Evolutionary conservation across 129 eudicot genomes (phyloP), one percentile per base, ranked within the genome.

Genomic region (sunflower (Helianthus annuus)): DNA sequence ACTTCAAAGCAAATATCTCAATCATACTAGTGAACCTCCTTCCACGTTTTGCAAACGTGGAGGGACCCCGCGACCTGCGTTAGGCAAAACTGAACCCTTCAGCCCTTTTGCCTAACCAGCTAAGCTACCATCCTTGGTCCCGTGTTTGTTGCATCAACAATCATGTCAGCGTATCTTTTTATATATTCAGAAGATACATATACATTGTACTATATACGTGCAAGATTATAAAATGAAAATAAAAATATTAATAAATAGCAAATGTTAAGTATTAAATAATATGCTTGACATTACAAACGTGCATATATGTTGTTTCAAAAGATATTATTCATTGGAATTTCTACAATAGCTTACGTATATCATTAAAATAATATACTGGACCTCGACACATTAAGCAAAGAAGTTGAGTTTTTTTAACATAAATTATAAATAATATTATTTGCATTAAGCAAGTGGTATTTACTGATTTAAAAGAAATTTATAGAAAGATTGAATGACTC

Each of bases 281-380:
- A 54, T 16, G 60, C 10, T 54, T 54, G 60, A 54, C 16, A 54
- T 53, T 53, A 7, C 60, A 17, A 54, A 54, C 60, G 60, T 54
- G 60, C 29, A 17, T 54, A 17, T 6, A 54, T 54, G 32, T 2
- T 8, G 11, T 54, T 54, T 19, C 0, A 7, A 54, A 54, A 54
- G 32, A 54, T 54, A 16, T 16, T 54, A n/a, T 17, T 54, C 12
- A 17, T 54, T 17, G 32, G 19, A 54, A 16, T 54, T 27, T 54
- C 60, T 7, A 54, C 60, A 2, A 17, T 54, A 16, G 60, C 32
- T 54, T 54, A 17, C 60, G 60, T 54, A 54, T 54, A 16, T 13
- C 57, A n/a, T 5, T 15, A 52, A 52, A 54, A 6, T 1, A 54
- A 16, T 6, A 16, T 27, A 7, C 5, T 15, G 16, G 16, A 54